Evolutionary conservation across 2,329 filamentous ascomycete genomes (phyloP).

Genomic region (Stachybotrys chartarum): DNA sequence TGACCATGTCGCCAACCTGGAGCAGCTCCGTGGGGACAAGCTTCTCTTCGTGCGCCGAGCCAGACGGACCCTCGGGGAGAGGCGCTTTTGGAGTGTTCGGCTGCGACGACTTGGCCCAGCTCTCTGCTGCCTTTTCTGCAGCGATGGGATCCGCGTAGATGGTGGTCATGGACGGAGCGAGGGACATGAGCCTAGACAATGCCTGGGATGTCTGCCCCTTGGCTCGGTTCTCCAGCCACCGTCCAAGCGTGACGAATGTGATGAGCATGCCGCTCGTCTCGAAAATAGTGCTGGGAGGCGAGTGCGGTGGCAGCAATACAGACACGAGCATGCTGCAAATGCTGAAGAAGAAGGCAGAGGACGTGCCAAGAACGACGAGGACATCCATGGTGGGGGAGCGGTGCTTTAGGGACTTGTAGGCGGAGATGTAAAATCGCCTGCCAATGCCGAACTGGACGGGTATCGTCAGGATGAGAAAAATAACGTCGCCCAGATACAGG

Average conservation of each 20-base stretch:
- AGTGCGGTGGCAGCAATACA: constrained; percentile 65
- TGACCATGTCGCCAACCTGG: constrained; percentile 87
- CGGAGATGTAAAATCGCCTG: constrained; percentile 85
- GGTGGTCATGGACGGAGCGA: constrained; percentile 92
- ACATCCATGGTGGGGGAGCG: constrained; percentile 96
- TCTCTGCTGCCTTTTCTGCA: constrained; percentile 80
- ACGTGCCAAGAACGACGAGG: constrained; percentile 86
- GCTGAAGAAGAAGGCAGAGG: constrained; percentile 94
- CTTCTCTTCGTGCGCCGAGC: constrained; percentile 69
- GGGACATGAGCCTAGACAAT: constrained; percentile 86
- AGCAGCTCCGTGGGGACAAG: constrained; percentile 91
- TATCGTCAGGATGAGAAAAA: constrained; percentile 78
- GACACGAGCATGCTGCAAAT: constrained; percentile 80
- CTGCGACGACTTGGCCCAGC: constrained; percentile 45
- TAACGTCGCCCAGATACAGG: constrained; percentile 78
- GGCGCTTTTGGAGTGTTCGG: constrained; percentile 35
- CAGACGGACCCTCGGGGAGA: constrained; percentile 25
- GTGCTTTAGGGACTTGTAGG: constrained; percentile 90
- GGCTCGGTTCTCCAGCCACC: constrained; percentile 87
- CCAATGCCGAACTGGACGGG: constrained; percentile 96
- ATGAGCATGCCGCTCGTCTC: constrained; percentile 98
- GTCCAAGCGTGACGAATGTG: constrained; percentile 85
- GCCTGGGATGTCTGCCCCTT: constrained; percentile 96
- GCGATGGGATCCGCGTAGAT: constrained; percentile 95
- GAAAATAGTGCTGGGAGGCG: constrained; percentile 80